phyloP scores from a whole-genome alignment of 768 basidiomycete species.

The Naematelia encephala region DNA sequence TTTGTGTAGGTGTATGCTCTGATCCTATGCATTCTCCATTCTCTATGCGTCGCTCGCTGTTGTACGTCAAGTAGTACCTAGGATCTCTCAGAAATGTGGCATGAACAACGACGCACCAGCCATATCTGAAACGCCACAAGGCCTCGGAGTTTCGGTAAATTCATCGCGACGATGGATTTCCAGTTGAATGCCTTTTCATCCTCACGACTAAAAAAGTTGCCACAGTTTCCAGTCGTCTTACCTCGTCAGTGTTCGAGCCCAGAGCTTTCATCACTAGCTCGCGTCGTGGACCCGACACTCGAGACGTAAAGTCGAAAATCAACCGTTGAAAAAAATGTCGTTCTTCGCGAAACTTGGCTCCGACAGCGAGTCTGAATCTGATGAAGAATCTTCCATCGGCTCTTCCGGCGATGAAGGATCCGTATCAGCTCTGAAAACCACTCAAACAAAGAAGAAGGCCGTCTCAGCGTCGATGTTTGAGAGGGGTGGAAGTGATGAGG shows the following conservation, averaged over 20 bases:
- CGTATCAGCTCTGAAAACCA: slow-evolving; percentile 32
- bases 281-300: too few species aligned
- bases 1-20: too few species aligned
- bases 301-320: too few species aligned
- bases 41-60: not conserved
- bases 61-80: not conserved
- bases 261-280: not conserved
- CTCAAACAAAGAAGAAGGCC: slow-evolving; percentile 15
- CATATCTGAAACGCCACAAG: not conserved
- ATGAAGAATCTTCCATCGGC: slow-evolving; percentile 47
- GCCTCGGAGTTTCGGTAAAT: slow-evolving; percentile 11
- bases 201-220: not conserved
- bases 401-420: slow-evolving; percentile 40
- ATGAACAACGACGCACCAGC: not conserved
- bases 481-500: slow-evolving; percentile 54
- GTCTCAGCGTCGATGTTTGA: not conserved
- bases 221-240: not conserved
- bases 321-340: slow-evolving; percentile 46
- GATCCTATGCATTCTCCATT: too few species aligned
- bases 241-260: not conserved
- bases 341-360: slow-evolving; percentile 47
- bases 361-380: slow-evolving; percentile 36
- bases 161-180: not conserved
- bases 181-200: not conserved
- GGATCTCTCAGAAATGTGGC: too few species aligned